These are phyloP conservation scores for Choanephora cucurbitarum DNA, from an alignment of 371 early-diverging fungal species.

Conservation along the genomic window DNA sequence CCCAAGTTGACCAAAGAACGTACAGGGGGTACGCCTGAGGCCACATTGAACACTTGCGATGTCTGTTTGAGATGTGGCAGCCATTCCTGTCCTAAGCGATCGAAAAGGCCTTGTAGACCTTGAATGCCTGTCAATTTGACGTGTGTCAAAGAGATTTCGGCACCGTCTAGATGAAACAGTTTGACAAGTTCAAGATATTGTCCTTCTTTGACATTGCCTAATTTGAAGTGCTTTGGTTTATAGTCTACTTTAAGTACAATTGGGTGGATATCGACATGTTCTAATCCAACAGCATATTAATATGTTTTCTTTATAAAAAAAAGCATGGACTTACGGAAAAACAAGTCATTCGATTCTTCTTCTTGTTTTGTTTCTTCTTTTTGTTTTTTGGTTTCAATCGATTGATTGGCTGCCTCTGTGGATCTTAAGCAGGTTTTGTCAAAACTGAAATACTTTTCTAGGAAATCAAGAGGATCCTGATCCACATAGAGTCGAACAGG, in stretches of 20 bases:
- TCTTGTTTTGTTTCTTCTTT: slow-evolving; percentile 1
- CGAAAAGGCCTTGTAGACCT: slow-evolving; percentile 62
- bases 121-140: slow-evolving; percentile 77
- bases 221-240: slow-evolving; percentile 92
- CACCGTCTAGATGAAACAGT: slow-evolving; percentile 90
- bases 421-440: slow-evolving; percentile 39
- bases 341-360: slow-evolving; percentile 29
- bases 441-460: slow-evolving; percentile 79
- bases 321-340: slow-evolving; percentile 67
- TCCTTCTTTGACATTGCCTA: slow-evolving; percentile 69
- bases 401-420: slow-evolving; percentile 27
- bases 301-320: background rate
- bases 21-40: slow-evolving; percentile 91
- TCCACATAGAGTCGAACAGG: slow-evolving; percentile 91
- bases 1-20: slow-evolving; percentile 89
- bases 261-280: slow-evolving; percentile 71
- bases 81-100: slow-evolving; percentile 76
- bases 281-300: slow-evolving; percentile 35
- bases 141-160: slow-evolving; percentile 77
- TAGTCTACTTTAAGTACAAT: slow-evolving; percentile 91
- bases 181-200: slow-evolving; percentile 89
- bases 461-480: slow-evolving; percentile 90
- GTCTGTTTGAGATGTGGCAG: slow-evolving; percentile 81
- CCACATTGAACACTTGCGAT: slow-evolving; percentile 87
- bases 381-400: slow-evolving; percentile 11